Evolutionary conservation across 805 yeast genomes (phyloP).

Genomic region (Hanseniaspora valbyensis): DNA sequence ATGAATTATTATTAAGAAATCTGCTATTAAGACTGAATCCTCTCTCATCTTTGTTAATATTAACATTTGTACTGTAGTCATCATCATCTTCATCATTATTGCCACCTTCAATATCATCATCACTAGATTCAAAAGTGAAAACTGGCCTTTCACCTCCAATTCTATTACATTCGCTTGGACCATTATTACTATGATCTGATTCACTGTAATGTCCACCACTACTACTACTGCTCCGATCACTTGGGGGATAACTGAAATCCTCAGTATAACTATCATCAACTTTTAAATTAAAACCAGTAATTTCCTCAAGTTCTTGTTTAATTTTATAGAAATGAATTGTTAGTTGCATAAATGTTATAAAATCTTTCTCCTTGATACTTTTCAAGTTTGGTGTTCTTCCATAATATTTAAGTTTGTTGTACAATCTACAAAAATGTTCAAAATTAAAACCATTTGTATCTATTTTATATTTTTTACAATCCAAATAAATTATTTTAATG

Average conservation of each 20-base stretch:
- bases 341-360: conserved; percentile 7
- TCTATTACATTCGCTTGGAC: not conserved
- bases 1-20: not conserved
- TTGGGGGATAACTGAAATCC: not conserved
- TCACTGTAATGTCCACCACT: conserved; percentile 10
- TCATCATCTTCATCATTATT: conserved; percentile 12
- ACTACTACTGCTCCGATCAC: not conserved
- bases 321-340: conserved; percentile 10
- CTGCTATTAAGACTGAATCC: not conserved
- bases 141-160: conserved; percentile 16
- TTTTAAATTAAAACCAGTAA: not conserved
- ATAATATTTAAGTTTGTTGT: not conserved
- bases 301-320: not conserved
- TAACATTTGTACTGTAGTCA: not conserved
- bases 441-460: conserved; percentile 8
- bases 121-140: conserved; percentile 17
- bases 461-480: not conserved
- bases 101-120: conserved; percentile 1
- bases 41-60: not conserved
- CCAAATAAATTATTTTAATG: not conserved
- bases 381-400: conserved; percentile 3
- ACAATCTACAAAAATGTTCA: not conserved
- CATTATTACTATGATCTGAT: conserved; percentile 18
- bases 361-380: not conserved
- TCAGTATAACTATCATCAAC: not conserved